Evolutionary conservation across 495 filamentous ascomycete genomes (phyloP).

Genomic region (Penicillium simplicissimum): DNA sequence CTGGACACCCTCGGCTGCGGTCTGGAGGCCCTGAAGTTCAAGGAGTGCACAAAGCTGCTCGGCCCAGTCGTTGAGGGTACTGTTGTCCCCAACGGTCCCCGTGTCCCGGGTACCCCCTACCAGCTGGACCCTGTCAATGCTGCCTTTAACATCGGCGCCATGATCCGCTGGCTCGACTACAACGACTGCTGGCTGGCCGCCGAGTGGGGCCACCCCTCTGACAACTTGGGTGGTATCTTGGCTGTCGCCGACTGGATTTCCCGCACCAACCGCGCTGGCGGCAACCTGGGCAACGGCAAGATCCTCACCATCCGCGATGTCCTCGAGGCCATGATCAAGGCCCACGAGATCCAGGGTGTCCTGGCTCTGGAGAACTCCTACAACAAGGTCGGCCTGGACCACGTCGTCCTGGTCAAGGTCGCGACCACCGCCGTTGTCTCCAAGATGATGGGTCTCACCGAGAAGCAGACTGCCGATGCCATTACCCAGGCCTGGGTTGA

Average conservation of each 20-base stretch:
- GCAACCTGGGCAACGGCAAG: conserved; percentile 83
- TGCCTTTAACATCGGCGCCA: conserved; percentile 97
- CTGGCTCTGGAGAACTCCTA: conserved; percentile 95
- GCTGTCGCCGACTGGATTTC: conserved; percentile 97
- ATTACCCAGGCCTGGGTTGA: conserved; percentile 98
- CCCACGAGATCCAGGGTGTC: conserved; percentile 98
- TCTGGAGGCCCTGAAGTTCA: conserved; percentile 91
- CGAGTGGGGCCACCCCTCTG: conserved; percentile 97
- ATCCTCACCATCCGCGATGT: conserved; percentile 85
- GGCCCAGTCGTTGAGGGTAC: conserved; percentile 94
- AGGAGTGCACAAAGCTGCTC: conserved; percentile 91
- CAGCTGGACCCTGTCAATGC: conserved; percentile 93
- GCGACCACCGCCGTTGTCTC: conserved; percentile 91
- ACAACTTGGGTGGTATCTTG: conserved; percentile 94
- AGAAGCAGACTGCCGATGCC: conserved; percentile 90
- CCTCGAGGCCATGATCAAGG: conserved; percentile 98
- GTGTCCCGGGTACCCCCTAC: conserved; percentile 89
- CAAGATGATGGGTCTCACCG: conserved; percentile 86
- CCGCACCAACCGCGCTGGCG: conserved; percentile 89
- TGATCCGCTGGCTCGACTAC: conserved; percentile 99
- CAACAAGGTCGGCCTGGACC: conserved; percentile 97
- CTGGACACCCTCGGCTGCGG: conserved; percentile 97
- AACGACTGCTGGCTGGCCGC: conserved; percentile 99
- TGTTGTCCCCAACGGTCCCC: conserved; percentile 87
- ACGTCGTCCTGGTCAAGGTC: conserved; percentile 97